Evolutionary conservation across 225 moss, liverwort and hornwort species (phyloP).

Genomic region (Pseudisothecium myosuroides): DNA sequence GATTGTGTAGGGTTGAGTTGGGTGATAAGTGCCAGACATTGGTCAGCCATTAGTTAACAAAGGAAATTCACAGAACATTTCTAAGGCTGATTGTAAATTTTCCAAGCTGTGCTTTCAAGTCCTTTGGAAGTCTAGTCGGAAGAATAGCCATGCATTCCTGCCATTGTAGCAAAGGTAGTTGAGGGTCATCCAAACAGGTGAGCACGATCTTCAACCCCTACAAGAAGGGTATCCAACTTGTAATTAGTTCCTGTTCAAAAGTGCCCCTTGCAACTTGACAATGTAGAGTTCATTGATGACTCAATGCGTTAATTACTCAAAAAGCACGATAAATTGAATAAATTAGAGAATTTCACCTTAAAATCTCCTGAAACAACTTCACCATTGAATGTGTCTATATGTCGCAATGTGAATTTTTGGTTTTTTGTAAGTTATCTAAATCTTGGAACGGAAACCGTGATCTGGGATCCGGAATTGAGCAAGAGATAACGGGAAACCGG

Average conservation of each 20-base stretch:
- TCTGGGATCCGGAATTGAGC: no score
- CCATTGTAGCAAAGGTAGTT: conserved; percentile 88
- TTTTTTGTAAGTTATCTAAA: no score
- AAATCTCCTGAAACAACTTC: no score
- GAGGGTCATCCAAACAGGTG: conserved; percentile 88
- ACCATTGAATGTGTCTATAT: no score
- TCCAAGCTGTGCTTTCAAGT: conserved; percentile 65
- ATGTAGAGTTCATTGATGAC: neutral
- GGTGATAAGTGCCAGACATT: no score
- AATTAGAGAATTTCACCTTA: neutral
- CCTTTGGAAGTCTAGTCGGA: conserved; percentile 83
- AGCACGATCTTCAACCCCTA: conserved; percentile 87
- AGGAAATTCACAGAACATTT: no score
- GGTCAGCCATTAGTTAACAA: no score
- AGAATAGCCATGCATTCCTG: conserved; percentile 91
- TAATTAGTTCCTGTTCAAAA: neutral
- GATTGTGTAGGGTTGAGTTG: no score
- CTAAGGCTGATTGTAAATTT: neutral
- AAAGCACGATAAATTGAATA: neutral
- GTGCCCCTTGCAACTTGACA: neutral
- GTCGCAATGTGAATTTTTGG: no score
- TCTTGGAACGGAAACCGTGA: no score
- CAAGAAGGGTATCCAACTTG: neutral
- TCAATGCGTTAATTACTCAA: neutral
- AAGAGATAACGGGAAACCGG: no score